These are phyloP conservation scores for Penicillium paneum DNA, from an alignment of 2,329 filamentous ascomycete genomes.

Conservation along the genomic window DNA sequence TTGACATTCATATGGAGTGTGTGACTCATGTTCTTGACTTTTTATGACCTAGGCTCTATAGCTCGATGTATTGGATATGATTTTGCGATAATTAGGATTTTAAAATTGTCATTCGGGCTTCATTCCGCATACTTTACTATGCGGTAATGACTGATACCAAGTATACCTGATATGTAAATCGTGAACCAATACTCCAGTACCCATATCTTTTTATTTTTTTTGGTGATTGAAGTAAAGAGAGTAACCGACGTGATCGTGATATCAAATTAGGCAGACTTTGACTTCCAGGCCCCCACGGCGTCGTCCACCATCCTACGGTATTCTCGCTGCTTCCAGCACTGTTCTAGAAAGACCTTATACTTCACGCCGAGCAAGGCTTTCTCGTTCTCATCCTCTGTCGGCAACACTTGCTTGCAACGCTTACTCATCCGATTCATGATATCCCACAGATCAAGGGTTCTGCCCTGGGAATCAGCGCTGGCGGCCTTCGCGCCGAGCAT, in stretches of 20 bases:
- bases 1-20: not conserved
- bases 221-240: not conserved
- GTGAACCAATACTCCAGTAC: not conserved
- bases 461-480: conserved; percentile 70
- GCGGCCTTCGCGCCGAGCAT: conserved; percentile 99
- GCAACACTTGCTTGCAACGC: conserved; percentile 77
- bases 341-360: conserved; percentile 93
- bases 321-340: conserved; percentile 78
- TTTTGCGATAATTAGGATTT: not conserved
- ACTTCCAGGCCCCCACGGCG: conserved; percentile 46
- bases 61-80: not conserved
- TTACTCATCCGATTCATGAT: conserved; percentile 99
- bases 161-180: not conserved
- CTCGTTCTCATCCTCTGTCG: conserved; percentile 67
- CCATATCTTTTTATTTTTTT: not conserved
- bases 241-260: not conserved
- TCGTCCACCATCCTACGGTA: conserved; percentile 78
- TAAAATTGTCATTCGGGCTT: not conserved
- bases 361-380: conserved; percentile 80
- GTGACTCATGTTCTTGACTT: not conserved
- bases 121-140: not conserved
- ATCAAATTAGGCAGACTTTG: conserved; percentile 10
- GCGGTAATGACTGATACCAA: conserved; percentile 6
- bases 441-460: conserved; percentile 83
- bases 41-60: not conserved